Percentiles rank a stretch among this genome's conserved stretches.
These are phyloP conservation scores for Citrus cavaleriei DNA, from an alignment of 345 rosid genomes.

Conservation along the genomic window DNA sequence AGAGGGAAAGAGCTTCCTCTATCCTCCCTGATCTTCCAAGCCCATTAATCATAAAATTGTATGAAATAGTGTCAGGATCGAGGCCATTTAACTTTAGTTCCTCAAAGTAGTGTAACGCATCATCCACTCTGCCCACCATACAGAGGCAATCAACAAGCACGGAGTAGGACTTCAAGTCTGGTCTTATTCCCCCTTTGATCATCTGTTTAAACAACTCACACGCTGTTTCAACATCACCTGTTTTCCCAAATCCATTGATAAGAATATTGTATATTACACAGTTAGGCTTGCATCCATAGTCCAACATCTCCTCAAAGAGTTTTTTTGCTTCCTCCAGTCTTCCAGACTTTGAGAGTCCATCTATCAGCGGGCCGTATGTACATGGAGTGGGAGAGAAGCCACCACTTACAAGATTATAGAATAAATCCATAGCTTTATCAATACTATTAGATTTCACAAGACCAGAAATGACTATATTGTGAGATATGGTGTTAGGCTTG, in stretches of 20 bases:
- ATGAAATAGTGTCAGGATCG: constrained; percentile 61
- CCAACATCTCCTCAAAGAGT: constrained; percentile 75
- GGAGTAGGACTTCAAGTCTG: constrained; percentile 89
- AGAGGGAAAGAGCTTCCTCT: constrained; percentile 63
- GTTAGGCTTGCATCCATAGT: constrained; percentile 76
- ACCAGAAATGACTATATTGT: constrained; percentile 73
- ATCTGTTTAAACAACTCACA: constrained; percentile 61
- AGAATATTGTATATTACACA: constrained; percentile 84
- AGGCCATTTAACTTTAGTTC: constrained; percentile 63
- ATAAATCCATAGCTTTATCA: constrained; percentile 66
- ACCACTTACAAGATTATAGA: constrained; percentile 64
- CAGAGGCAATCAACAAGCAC: constrained; percentile 72
- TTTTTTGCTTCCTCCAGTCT: constrained; percentile 62
- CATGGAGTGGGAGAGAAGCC: constrained; percentile 75
- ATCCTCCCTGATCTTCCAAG: constrained; percentile 64
- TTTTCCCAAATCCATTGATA: constrained; percentile 80
- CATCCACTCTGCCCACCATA: constrained; percentile 68
- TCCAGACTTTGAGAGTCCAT: constrained; percentile 68
- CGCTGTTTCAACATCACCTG: constrained; percentile 63
- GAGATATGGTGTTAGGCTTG: constrained; percentile 60
- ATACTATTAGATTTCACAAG: constrained; percentile 56
- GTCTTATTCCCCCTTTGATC: constrained; percentile 76
- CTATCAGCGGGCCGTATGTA: constrained; percentile 84
- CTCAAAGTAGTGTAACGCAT: constrained; percentile 59
- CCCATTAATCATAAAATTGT: constrained; percentile 75